Evolutionary conservation across 768 basidiomycete genomes (phyloP).

Genomic region (Leccinum boreale): DNA sequence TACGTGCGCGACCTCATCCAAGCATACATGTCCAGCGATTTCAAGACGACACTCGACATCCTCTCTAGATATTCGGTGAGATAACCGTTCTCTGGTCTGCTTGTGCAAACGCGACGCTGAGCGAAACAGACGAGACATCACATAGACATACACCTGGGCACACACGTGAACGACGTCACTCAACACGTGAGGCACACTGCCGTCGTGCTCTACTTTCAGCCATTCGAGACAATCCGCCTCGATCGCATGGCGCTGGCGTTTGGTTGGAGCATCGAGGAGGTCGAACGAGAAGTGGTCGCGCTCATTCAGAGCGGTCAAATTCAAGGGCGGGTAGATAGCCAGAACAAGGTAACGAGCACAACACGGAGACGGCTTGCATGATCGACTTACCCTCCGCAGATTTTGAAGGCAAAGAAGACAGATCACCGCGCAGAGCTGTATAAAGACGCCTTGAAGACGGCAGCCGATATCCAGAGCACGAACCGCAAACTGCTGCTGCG

Average conservation of each 20-base stretch:
- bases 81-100: background rate
- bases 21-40: conserved; percentile 82
- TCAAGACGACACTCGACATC: conserved; percentile 76
- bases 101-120: background rate
- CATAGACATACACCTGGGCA: conserved; percentile 72
- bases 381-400: conserved; percentile 40
- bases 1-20: conserved; percentile 85
- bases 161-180: conserved; percentile 64
- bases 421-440: conserved; percentile 79
- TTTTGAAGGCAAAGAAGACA: conserved; percentile 74
- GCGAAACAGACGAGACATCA: conserved; percentile 65
- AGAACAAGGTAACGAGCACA: conserved; percentile 66
- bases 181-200: conserved; percentile 73
- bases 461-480: conserved; percentile 63
- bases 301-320: conserved; percentile 79
- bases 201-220: conserved; percentile 85
- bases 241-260: conserved; percentile 85
- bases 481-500: conserved; percentile 79
- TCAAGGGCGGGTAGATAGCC: conserved; percentile 81
- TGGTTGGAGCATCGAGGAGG: conserved; percentile 71
- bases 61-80: conserved; percentile 70
- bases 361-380: background rate
- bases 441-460: conserved; percentile 69
- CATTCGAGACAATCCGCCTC: conserved; percentile 81
- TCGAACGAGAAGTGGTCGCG: conserved; percentile 68